phyloP scores from a whole-genome alignment of 306 rosid species.

The Abrus pulchellus region DNA sequence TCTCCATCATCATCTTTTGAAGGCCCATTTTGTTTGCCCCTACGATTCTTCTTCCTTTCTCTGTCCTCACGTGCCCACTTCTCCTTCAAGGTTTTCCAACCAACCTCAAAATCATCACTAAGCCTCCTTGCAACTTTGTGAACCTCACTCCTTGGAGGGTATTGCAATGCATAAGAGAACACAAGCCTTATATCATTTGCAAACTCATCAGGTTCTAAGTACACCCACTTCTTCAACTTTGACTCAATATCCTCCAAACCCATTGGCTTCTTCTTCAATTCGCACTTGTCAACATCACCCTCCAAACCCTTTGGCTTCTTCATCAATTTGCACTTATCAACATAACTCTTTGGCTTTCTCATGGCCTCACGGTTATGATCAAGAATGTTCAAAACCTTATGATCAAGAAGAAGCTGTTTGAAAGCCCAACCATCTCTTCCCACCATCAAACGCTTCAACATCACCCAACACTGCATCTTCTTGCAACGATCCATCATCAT shows the following conservation, averaged over 20 bases:
- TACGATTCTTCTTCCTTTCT: not conserved
- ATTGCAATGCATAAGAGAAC: not conserved
- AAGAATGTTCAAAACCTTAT: no score
- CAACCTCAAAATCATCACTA: not conserved
- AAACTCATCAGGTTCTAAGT: conserved; percentile 22
- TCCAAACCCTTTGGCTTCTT: no score
- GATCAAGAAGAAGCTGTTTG: not conserved
- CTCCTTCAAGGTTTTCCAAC: not conserved
- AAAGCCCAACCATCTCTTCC: conserved; percentile 36
- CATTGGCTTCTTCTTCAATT: no score
- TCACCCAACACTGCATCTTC: conserved; percentile 38
- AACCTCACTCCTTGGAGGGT: not conserved
- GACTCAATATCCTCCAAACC: conserved; percentile 9
- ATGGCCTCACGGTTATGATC: no score
- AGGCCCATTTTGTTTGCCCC: not conserved
- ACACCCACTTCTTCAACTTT: not conserved
- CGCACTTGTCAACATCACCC: no score
- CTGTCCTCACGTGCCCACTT: not conserved
- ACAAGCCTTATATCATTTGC: not conserved
- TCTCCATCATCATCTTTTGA: no score
- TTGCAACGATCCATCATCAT: not conserved
- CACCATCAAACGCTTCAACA: conserved; percentile 35
- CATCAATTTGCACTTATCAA: no score
- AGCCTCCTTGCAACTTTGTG: not conserved
- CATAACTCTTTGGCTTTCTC: no score